A percentile compares a stretch with the other conserved stretches of the same genome.
phyloP scores from a whole-genome alignment of 164 flowering plant species.

The Litsea cubeba region DNA sequence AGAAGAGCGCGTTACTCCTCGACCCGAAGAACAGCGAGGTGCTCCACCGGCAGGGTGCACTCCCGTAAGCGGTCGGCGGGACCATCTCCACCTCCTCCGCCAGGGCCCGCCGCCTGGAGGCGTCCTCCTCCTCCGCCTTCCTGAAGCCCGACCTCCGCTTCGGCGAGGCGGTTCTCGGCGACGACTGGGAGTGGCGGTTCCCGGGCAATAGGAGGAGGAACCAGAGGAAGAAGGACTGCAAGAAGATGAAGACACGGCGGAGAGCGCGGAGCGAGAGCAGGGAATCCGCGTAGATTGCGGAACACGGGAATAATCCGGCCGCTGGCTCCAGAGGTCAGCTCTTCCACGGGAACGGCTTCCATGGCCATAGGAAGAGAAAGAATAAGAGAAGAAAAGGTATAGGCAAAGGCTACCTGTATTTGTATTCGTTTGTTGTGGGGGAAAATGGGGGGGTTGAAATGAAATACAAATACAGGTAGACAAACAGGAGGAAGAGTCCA shows the following conservation, averaged over 20 bases:
- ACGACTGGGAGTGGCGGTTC: conserved; percentile 24
- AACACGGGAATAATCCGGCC: conserved; percentile 78
- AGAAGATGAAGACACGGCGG: conserved; percentile 33
- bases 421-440: no score
- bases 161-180: conserved; percentile 4
- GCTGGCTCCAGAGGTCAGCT: conserved; percentile 93
- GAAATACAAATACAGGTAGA: no score
- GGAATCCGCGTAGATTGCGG: conserved; percentile 37
- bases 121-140: conserved; percentile 66
- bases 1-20: conserved; percentile 66
- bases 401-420: no score
- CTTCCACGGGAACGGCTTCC: conserved; percentile 34
- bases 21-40: conserved; percentile 60
- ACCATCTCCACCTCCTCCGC: conserved; percentile 67
- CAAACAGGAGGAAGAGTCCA: no score
- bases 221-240: conserved; percentile 62
- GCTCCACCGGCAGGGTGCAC: conserved; percentile 30
- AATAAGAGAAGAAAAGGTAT: background rate
- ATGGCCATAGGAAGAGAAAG: background rate
- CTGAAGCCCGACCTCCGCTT: conserved; percentile 28
- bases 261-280: conserved; percentile 32
- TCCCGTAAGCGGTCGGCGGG: conserved; percentile 15
- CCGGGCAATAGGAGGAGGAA: conserved; percentile 40
- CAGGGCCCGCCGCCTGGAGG: conserved; percentile 54
- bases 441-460: no score